Evolutionary conservation across 2,329 filamentous ascomycete genomes (phyloP).

Genomic region (Colletotrichum melonis): DNA sequence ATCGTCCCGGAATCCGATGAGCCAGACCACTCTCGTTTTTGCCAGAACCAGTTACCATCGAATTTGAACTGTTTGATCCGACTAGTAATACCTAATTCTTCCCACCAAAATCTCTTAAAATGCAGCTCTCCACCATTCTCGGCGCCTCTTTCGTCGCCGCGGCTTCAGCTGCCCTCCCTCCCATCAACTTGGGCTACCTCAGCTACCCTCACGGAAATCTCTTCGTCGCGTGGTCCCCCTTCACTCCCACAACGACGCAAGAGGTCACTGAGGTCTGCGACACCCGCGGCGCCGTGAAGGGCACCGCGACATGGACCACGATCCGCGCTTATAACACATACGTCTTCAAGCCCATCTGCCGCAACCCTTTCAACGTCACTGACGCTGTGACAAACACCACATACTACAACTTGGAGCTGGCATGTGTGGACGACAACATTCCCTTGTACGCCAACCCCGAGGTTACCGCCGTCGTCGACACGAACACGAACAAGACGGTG

Average conservation of each 20-base stretch:
- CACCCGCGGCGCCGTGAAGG: neutral
- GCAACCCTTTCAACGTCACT: constrained; percentile 31
- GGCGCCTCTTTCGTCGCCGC: neutral
- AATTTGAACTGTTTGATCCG: neutral
- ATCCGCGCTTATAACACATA: constrained; percentile 15
- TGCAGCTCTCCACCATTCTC: neutral
- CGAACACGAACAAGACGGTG: constrained; percentile 9
- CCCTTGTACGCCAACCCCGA: neutral
- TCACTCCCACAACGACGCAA: constrained; percentile 18
- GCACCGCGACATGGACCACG: constrained; percentile 12
- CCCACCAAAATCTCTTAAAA: neutral
- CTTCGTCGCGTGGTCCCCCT: constrained; percentile 27
- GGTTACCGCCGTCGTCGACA: constrained; percentile 21
- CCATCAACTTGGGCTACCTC: constrained; percentile 25
- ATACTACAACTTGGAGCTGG: constrained; percentile 25
- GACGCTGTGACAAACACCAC: neutral
- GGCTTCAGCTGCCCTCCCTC: neutral
- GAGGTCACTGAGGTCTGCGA: constrained; percentile 17
- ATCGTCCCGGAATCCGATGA: neutral
- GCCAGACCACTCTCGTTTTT: neutral
- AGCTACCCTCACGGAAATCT: neutral
- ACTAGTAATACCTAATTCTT: neutral
- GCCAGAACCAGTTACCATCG: neutral
- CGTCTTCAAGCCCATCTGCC: constrained; percentile 18
- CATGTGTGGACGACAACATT: constrained; percentile 26